Evolutionary conservation across 2,329 filamentous ascomycete genomes (phyloP).

Genomic region (Calonectria leucothoes): DNA sequence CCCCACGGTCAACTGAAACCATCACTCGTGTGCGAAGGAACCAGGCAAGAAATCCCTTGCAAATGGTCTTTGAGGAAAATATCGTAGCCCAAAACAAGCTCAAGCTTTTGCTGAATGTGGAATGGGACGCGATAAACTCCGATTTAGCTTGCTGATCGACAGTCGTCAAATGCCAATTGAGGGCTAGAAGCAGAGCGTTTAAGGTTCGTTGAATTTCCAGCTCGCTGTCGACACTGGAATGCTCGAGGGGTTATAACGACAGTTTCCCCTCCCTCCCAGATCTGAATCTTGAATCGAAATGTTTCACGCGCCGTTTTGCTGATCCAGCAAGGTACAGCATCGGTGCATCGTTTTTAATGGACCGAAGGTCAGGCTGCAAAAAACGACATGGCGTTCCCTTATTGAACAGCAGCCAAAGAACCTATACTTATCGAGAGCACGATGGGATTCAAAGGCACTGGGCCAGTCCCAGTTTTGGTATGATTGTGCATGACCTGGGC

Average conservation of each 20-base stretch:
- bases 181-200: not conserved
- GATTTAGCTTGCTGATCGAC: not conserved
- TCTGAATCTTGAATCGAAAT: not conserved
- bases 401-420: no score
- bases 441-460: not conserved
- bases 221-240: not conserved
- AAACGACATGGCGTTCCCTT: not conserved
- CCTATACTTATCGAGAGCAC: no score
- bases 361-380: no score
- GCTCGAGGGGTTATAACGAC: not conserved
- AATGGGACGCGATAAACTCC: not conserved
- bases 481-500: not conserved
- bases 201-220: not conserved
- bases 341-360: not conserved
- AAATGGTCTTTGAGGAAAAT: not conserved
- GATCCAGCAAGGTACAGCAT: not conserved
- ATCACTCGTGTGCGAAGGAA: no score
- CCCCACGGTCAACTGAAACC: no score
- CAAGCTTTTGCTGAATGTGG: not conserved
- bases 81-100: not conserved
- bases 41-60: not conserved
- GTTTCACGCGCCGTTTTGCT: not conserved
- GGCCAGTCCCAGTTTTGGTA: not conserved
- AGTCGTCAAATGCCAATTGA: not conserved
- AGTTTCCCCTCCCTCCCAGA: not conserved